Base-by-base conservation (phyloP, 1,284 basidiomycete species). In the Macrocybe sp. region DNA sequence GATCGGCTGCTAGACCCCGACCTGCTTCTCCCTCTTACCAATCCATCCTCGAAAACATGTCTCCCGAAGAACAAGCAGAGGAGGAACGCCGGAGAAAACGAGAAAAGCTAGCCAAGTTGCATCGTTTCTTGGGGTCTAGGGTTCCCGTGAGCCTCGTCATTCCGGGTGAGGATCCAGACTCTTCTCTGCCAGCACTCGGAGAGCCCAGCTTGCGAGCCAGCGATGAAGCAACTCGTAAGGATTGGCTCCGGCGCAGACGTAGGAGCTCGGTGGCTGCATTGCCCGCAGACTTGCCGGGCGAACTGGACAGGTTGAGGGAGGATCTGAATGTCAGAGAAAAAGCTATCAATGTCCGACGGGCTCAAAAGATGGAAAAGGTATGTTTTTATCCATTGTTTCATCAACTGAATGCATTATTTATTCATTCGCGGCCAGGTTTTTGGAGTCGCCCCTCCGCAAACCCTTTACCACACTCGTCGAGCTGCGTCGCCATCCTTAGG, bases 331-430 rank as follows among this genome's bases (percentile, higher is more conserved):
- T 79, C 29, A 73, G 68, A 53, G 87, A 89, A 60, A 88, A 87
- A 66, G 83, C 84, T 10, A 75, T 85, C 59, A 87, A 85, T 57
- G 87, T 91, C 42, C 74, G 81, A 46, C 68, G 88, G 42, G 88
- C 87, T 31, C 72, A 83, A 57, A 91, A 91, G 67, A 89, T 91
- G 86, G 86, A 90, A 65, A 84, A 85, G 79, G 87, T 86, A 48
- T 40, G 72, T 64, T 35, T 6, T 7, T 6, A 31, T 16, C 10
- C 41, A 44, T 11, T 52, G 14, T 48, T 36, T 45, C 43, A 44
- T 42, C 12, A 36, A 49, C 33, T 38, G 22, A 22, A 22, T 22
- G 33, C 42, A 38, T 22, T 49, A 47, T 31, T 53, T 49, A 12
- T 31, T 16, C 16, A 41, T 4, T 30, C 36, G 47, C 41, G 22